Evolutionary conservation across 257 asterid species (phyloP), one percentile per base, ranked within the genome.

Genomic region (Anisodus tanguticus): DNA sequence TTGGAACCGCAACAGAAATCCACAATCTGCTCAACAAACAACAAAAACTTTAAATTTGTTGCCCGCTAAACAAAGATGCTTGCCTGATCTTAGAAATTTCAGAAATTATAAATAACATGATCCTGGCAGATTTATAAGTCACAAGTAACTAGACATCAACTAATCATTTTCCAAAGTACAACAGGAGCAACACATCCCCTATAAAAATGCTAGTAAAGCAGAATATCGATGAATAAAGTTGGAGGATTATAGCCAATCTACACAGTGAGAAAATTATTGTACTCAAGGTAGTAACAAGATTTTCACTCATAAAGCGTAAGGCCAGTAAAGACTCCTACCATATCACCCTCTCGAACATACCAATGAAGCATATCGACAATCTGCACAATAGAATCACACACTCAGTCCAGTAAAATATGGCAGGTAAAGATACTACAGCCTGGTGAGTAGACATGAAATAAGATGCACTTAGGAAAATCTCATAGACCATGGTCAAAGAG

Each of bases 1-100:
- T 95, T 97, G 58, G 97, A 89, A 66, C 99, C 99, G 57, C 99
- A 97, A 87, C 98, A 92, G 86, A 93, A 92, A 91, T 97, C 98
- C 87, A 97, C 98, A 35, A 97, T 83, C 99, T 96, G 97, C 82
- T 84, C 87, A 90, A 62, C 43, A 62, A 78, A 45, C 63, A 72
- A 37, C 82, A 49, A 77, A 53, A 71, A 37, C 53, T 69, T 62
- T 17, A 86, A 16, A 81, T 26, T 43, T 19, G 8, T 13, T 15
- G 64, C 81, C 47, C 5, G 15, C 64, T 26, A 26, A 16, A 53
- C 62, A 7, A 22, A 53, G 22, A 58, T 51, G 64, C 45, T 53
- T 26, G 47, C 9, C 81, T 41, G 5, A 76, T 54, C 60, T 22
- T 47, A 19, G 43, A 74, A 22, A 26, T 6, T 49, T 74, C 3